Conservation (phyloP, 2,329 filamentous ascomycete species). For the Xylaria sp. region DNA sequence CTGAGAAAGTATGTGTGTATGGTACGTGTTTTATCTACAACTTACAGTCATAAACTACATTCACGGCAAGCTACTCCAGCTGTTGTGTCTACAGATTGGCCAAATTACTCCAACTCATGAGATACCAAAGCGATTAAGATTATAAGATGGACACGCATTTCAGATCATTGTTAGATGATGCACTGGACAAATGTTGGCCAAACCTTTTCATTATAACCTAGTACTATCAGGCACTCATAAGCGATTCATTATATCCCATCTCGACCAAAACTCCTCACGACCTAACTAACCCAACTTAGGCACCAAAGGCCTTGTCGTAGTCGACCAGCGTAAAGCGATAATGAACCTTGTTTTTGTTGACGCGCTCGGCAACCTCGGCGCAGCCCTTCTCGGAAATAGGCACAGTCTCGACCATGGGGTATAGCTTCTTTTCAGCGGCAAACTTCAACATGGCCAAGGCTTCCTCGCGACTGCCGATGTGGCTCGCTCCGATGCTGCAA, state of each 20-base stretch:
- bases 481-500: constrained; percentile 52
- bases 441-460: constrained; percentile 64
- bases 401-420: constrained; percentile 60
- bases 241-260: background rate
- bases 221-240: background rate
- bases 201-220: background rate
- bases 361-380: constrained; percentile 70
- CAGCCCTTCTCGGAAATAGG: constrained; percentile 70
- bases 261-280: background rate
- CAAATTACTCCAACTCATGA: too few species aligned
- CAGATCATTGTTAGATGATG: too few species aligned
- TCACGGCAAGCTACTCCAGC: too few species aligned
- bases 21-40: too few species aligned
- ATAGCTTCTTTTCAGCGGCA: constrained; percentile 60
- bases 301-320: constrained; percentile 69
- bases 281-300: constrained; percentile 6
- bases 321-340: constrained; percentile 75
- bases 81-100: too few species aligned
- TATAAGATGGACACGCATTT: too few species aligned
- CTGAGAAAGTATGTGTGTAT: too few species aligned
- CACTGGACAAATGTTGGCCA: too few species aligned
- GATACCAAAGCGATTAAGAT: too few species aligned
- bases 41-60: too few species aligned
- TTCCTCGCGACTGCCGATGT: constrained; percentile 66
- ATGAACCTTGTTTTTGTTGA: constrained; percentile 73